These are phyloP conservation scores for Camellia lanceoleosa DNA, from an alignment of 148 eudicot species.

Conservation along the genomic window DNA sequence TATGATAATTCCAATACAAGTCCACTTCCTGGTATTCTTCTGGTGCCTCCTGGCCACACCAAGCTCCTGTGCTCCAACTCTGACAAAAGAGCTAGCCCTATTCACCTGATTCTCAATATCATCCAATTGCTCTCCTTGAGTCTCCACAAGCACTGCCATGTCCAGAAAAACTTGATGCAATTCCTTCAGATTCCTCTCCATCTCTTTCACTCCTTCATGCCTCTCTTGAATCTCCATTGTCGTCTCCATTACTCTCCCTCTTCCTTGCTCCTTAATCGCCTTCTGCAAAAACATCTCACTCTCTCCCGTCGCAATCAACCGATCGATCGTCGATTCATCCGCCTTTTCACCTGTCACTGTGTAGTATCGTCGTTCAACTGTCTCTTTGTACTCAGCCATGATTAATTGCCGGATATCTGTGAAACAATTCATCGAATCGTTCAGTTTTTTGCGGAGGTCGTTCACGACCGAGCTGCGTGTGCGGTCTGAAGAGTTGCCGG, in stretches of 20 bases:
- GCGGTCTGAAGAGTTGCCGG: conserved; percentile 83
- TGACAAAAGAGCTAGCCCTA: conserved; percentile 39
- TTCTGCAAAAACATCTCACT: conserved; percentile 80
- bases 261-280: conserved; percentile 84
- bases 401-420: conserved; percentile 52
- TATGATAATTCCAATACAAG: conserved; percentile 31
- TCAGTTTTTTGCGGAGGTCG: conserved; percentile 69
- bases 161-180: conserved; percentile 52
- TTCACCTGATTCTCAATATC: conserved; percentile 43
- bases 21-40: conserved; percentile 43
- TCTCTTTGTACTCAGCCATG: conserved; percentile 66
- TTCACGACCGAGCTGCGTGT: conserved; percentile 71
- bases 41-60: conserved; percentile 36
- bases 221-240: conserved; percentile 53
- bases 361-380: conserved; percentile 71
- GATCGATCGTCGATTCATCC: conserved; percentile 57
- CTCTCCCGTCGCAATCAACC: conserved; percentile 72
- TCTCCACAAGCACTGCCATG: conserved; percentile 47
- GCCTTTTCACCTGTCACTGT: conserved; percentile 90
- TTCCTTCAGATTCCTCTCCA: conserved; percentile 48
- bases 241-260: conserved; percentile 52
- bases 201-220: conserved; percentile 48
- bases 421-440: conserved; percentile 69
- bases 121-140: conserved; percentile 45
- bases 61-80: conserved; percentile 32